phyloP scores from a whole-genome alignment of 768 basidiomycete genomes.

The Mrakia blollopis region DNA sequence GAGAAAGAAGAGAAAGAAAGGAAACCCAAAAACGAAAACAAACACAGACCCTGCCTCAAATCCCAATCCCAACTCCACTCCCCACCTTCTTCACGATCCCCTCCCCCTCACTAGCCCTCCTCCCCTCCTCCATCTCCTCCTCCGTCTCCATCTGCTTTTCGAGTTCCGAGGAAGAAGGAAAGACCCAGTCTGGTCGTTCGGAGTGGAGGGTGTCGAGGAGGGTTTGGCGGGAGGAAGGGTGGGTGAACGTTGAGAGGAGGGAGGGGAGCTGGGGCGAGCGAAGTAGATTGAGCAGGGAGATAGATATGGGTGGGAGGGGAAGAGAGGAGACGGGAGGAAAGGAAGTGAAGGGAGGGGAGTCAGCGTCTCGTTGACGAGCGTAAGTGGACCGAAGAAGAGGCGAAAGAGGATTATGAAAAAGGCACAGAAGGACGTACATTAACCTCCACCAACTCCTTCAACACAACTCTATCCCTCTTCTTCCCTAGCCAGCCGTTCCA shows the following conservation, averaged over 20 bases:
- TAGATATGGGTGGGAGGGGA: neutral
- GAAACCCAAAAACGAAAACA: no score
- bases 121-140: neutral
- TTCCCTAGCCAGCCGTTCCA: slow-evolving; percentile 18
- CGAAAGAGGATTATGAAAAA: neutral
- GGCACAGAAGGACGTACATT: neutral
- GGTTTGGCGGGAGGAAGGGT: neutral
- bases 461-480: neutral
- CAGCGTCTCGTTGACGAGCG: neutral
- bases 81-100: neutral
- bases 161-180: neutral
- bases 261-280: neutral
- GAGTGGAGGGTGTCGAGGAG: neutral
- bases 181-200: neutral
- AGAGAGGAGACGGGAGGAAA: neutral
- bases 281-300: no score
- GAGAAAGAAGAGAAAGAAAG: no score
- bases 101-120: neutral
- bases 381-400: neutral
- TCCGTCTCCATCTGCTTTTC: neutral
- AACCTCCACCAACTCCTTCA: slow-evolving; percentile 3
- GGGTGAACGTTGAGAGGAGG: slow-evolving; percentile 17
- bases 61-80: neutral
- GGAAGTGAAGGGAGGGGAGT: neutral
- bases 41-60: no score